Evolutionary conservation across 768 basidiomycete species (phyloP).

Genomic region (Mycena galopus): DNA sequence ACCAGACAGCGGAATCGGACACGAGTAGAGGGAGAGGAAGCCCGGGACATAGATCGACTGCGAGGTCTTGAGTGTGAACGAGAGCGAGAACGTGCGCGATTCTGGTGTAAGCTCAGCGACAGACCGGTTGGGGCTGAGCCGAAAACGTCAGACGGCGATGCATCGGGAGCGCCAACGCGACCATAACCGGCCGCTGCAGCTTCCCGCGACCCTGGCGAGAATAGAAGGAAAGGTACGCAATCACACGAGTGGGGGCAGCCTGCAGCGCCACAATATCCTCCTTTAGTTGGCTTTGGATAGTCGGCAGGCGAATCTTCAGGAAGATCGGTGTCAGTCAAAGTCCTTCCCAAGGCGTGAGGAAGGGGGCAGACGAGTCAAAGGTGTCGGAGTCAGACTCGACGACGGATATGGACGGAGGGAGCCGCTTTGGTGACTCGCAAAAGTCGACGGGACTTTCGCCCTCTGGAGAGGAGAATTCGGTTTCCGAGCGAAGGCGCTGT

Average conservation of each 20-base stretch:
- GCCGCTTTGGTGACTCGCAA: conserved; percentile 13
- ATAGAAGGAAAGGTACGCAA: conserved; percentile 31
- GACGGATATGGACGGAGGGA: conserved; percentile 16
- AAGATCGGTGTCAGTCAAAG: conserved; percentile 23
- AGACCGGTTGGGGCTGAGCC: conserved; percentile 34
- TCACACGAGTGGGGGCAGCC: conserved; percentile 40
- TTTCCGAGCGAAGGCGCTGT: conserved; percentile 27
- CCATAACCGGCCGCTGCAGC: conserved; percentile 28
- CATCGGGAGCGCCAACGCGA: not conserved
- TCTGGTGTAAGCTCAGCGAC: conserved; percentile 29
- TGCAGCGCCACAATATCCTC: conserved; percentile 35
- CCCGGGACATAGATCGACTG: conserved; percentile 35
- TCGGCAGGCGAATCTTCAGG: conserved; percentile 19
- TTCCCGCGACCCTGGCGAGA: conserved; percentile 30
- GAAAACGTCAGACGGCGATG: not conserved
- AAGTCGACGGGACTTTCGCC: conserved; percentile 33
- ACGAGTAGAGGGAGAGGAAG: conserved; percentile 20
- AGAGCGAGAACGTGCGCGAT: conserved; percentile 39
- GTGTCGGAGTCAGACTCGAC: conserved; percentile 5
- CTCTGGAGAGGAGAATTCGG: conserved; percentile 33
- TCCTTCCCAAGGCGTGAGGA: conserved; percentile 31
- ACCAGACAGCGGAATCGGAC: conserved; percentile 9
- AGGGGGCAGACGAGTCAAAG: conserved; percentile 11
- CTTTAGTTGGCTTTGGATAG: not conserved
- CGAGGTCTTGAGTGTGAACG: conserved; percentile 37